Evolutionary conservation across 441 rosid species (phyloP), one percentile per base, ranked within the genome.

Genomic region (Lagerstroemia fauriei): DNA sequence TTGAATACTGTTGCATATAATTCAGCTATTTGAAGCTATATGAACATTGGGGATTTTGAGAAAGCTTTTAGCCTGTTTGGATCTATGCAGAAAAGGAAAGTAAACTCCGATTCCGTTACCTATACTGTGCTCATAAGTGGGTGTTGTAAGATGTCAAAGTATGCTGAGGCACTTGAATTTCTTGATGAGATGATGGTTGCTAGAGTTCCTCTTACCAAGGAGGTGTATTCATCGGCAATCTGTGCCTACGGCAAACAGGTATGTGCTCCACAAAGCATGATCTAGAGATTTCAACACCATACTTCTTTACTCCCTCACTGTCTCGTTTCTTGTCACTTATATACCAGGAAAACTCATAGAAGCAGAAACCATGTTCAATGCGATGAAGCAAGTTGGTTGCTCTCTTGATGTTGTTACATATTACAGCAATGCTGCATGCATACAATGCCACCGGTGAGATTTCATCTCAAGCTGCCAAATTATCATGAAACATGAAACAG

Each of bases 1-100:
- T 88, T 95, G 85, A 95, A 93, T 82, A 90, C 95, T n/a, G 82
- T 87, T 87, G 95, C 98, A 7, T 95, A 91, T 84, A 95, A 95
- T 89, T 92, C 99, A 73, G 96, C 97, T 71, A 92, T 94, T 82
- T 94, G 94, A 81, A 92, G 97, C 89, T 94, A 88, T 85, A 90
- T 94, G 90, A 93, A 90, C 84, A 90, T 89, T 24, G 96, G 98
- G 63, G 97, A 93, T 79, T 90, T 87, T 85, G 96, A 92, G 76
- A 93, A 91, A 87, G 97, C 95, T 65, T 34, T 84, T 61, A 90
- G 87, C 80, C 83, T 95, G 86, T 93, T 93, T 87, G 88, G 85
- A 85, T 86, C 90, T 83, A 95, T 95, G 99, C 92, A 88, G 81
- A 91, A 85, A 85, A 89, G 75, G 84, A 94, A 88, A 84, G 92